A percentile compares a stretch with the other conserved stretches of the same genome.
These are phyloP conservation scores for Xerophyta viscosa DNA, from an alignment of 106 monocot species.

Conservation along the genomic window DNA sequence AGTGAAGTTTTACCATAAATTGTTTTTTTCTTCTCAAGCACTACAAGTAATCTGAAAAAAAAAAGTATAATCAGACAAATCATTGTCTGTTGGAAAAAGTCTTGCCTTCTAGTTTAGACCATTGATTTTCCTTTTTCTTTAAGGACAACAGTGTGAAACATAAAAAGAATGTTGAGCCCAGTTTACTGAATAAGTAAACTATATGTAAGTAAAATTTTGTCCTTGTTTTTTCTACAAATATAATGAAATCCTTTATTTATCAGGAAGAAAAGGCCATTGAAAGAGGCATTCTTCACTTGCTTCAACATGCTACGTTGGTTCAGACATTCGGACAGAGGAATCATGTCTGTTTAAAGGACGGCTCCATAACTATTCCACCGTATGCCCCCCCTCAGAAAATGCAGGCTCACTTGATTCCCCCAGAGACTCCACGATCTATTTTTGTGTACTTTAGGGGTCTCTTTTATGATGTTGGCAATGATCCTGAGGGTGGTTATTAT, in stretches of 20 bases:
- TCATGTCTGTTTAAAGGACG: constrained; percentile 77
- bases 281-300: constrained; percentile 70
- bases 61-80: too few relatives aligned
- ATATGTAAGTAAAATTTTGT: too few relatives aligned
- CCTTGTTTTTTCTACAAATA: too few relatives aligned
- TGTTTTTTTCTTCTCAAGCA: too few relatives aligned
- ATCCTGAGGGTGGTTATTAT: constrained; percentile 84
- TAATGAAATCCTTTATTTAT: not conserved
- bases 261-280: constrained; percentile 81
- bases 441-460: constrained; percentile 81
- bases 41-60: too few relatives aligned
- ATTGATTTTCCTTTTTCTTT: too few relatives aligned
- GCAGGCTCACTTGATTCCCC: constrained; percentile 74
- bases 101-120: too few relatives aligned
- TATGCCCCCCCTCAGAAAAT: constrained; percentile 85
- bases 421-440: constrained; percentile 71
- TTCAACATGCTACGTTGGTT: constrained; percentile 63
- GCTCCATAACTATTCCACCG: constrained; percentile 76
- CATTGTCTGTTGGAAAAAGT: too few relatives aligned
- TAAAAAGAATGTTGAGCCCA: too few relatives aligned
- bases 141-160: too few relatives aligned
- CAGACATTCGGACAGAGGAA: constrained; percentile 77
- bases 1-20: too few relatives aligned
- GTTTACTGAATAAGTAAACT: too few relatives aligned
- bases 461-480: constrained; percentile 74